phyloP scores from a whole-genome alignment of 331 rosid genomes.

The Telfairia occidentalis region DNA sequence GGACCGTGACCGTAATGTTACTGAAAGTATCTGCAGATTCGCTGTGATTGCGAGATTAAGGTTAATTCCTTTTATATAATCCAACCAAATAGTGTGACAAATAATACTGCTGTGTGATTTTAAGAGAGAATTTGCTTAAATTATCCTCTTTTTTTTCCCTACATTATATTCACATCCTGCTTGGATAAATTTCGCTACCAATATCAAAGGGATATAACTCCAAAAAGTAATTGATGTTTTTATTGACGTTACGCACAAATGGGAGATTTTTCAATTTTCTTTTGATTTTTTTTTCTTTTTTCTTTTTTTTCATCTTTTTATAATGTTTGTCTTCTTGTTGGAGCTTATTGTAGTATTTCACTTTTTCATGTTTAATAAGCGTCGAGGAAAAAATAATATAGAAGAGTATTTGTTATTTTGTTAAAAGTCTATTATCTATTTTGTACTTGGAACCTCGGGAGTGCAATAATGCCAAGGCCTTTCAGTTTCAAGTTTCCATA shows the following conservation, averaged over 20 bases:
- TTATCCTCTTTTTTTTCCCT: neutral
- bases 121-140: neutral
- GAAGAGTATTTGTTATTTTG: neutral
- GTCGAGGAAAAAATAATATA: neutral
- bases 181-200: neutral
- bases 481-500: neutral
- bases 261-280: neutral
- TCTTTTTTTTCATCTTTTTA: neutral
- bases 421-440: neutral
- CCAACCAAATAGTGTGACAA: conserved; percentile 8
- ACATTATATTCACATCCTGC: neutral
- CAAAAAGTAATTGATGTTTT: neutral
- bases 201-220: conserved; percentile 5
- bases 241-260: neutral
- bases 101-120: conserved; percentile 2
- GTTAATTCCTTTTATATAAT: neutral
- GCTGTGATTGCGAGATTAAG: neutral
- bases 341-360: neutral
- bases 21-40: neutral
- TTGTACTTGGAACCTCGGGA: neutral
- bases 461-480: neutral
- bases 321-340: neutral
- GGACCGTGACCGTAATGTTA: conserved; percentile 38
- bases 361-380: neutral
- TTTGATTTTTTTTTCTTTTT: neutral